Percentiles rank a stretch among this genome's conserved stretches.
phyloP scores from a whole-genome alignment of 441 rosid genomes.

The Erodium trifolium region DNA sequence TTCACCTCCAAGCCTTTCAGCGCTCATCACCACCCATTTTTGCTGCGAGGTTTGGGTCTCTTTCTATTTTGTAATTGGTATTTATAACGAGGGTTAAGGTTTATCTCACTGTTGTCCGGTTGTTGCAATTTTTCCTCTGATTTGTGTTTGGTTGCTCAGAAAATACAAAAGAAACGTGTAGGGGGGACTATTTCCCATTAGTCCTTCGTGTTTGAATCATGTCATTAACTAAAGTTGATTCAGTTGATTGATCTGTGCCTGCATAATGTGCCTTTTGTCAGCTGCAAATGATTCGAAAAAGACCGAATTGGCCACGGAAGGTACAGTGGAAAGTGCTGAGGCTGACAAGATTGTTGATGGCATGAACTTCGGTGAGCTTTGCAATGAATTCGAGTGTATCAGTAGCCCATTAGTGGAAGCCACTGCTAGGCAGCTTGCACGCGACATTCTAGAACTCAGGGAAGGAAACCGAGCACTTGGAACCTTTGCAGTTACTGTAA shows the following conservation, averaged over 20 bases:
- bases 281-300: constrained; percentile 40
- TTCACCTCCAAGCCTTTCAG: constrained; percentile 16
- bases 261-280: constrained; percentile 18
- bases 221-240: neutral
- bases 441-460: constrained; percentile 68
- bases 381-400: constrained; percentile 79
- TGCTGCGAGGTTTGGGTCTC: constrained; percentile 27
- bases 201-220: too few relatives aligned
- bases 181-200: too few relatives aligned
- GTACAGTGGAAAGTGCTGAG: constrained; percentile 31
- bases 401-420: constrained; percentile 88
- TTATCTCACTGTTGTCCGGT: neutral
- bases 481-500: constrained; percentile 57
- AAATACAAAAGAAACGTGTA: too few relatives aligned
- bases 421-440: constrained; percentile 69
- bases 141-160: too few relatives aligned
- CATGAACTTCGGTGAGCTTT: constrained; percentile 75
- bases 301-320: constrained; percentile 14
- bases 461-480: constrained; percentile 69
- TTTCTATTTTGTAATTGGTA: too few relatives aligned
- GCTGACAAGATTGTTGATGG: constrained; percentile 62
- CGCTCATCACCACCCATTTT: constrained; percentile 11
- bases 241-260: constrained; percentile 3
- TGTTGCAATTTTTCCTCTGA: too few relatives aligned
- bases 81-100: too few relatives aligned